Evolutionary conservation across 805 yeast genomes (phyloP).

Genomic region (Candida nonsorbophila): DNA sequence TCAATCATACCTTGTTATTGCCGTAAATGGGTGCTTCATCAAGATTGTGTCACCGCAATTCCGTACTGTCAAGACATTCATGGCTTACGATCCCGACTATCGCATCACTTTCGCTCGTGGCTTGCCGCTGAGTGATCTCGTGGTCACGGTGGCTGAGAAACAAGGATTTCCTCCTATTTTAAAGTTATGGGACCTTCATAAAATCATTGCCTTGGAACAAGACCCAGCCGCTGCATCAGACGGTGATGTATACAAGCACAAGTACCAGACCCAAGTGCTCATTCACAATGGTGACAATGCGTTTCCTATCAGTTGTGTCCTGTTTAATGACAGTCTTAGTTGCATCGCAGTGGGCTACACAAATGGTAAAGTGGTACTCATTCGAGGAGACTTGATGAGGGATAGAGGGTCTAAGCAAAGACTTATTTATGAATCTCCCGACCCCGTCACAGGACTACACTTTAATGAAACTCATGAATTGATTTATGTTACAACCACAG

Average conservation of each 20-base stretch:
- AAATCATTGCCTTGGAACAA: conserved; percentile 25
- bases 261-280: conserved; percentile 56
- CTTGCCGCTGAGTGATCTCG: conserved; percentile 42
- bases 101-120: conserved; percentile 54
- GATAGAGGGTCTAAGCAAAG: conserved; percentile 92
- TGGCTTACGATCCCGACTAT: conserved; percentile 63
- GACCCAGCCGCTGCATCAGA: conserved; percentile 12
- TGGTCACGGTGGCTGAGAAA: conserved; percentile 70
- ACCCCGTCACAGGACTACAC: conserved; percentile 76
- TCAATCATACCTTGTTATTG: conserved; percentile 51
- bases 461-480: conserved; percentile 48
- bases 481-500: conserved; percentile 71
- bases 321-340: conserved; percentile 49
- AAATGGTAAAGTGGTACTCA: conserved; percentile 74
- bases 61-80: conserved; percentile 43
- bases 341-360: conserved; percentile 75
- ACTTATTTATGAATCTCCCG: conserved; percentile 63
- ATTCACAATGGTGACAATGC: conserved; percentile 71
- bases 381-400: conserved; percentile 81
- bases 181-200: conserved; percentile 68
- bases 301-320: conserved; percentile 69
- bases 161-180: conserved; percentile 66
- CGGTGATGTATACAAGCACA: conserved; percentile 19
- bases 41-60: conserved; percentile 53
- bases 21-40: conserved; percentile 48